Evolutionary conservation across 2,329 filamentous ascomycete species (phyloP).

Genomic region (Colletotrichum graminicola): DNA sequence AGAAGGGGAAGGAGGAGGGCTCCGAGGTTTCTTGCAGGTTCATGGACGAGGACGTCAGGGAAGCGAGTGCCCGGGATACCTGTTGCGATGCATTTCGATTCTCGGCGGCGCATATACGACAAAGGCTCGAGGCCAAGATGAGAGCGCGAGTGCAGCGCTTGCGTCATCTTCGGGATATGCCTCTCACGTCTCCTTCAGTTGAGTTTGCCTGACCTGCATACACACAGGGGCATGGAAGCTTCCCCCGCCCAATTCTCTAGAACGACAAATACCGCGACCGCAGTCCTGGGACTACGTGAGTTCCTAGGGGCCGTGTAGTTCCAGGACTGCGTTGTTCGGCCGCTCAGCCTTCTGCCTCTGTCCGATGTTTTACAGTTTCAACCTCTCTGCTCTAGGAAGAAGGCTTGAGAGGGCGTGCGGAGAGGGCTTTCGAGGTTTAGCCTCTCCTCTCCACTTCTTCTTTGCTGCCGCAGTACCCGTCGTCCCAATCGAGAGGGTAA

Average conservation of each 20-base stretch:
- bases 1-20: conserved; percentile 1
- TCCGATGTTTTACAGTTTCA: conserved; percentile 38
- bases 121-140: background rate
- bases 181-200: conserved; percentile 5
- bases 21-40: background rate
- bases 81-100: background rate
- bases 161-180: conserved; percentile 15
- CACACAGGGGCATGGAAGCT: conserved; percentile 19
- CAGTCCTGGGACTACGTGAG: conserved; percentile 17
- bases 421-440: conserved; percentile 8
- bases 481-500: conserved; percentile 16
- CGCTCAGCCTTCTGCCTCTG: conserved; percentile 2
- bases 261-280: conserved; percentile 15
- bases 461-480: background rate
- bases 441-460: background rate
- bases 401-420: conserved; percentile 8
- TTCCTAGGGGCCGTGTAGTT: background rate
- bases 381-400: conserved; percentile 7
- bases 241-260: background rate
- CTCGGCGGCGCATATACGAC: background rate
- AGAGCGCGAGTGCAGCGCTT: background rate
- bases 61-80: background rate
- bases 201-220: conserved; percentile 16
- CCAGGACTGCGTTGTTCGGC: background rate
- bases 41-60: background rate